phyloP scores from a whole-genome alignment of 305 asterid genomes.

The Fraxinus ornus region DNA sequence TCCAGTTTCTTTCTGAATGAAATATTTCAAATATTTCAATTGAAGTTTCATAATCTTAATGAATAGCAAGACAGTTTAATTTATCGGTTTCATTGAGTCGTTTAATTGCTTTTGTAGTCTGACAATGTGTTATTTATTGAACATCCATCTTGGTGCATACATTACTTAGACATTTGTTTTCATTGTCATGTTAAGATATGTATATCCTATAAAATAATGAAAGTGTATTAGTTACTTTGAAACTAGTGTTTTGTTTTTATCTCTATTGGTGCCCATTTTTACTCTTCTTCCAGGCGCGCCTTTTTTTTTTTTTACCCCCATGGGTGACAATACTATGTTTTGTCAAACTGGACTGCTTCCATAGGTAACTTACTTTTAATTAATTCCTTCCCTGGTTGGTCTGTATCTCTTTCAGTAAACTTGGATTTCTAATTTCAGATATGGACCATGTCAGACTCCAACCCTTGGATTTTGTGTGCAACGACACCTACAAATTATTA shows the following conservation, averaged over 20 bases:
- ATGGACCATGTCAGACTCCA: slow-evolving; percentile 96
- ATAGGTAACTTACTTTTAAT: slow-evolving; percentile 9
- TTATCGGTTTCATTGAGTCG: neutral
- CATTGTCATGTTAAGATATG: neutral
- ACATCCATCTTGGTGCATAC: neutral
- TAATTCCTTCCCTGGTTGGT: slow-evolving; percentile 4
- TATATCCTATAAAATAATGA: neutral
- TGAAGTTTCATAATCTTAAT: neutral
- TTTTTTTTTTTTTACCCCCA: neutral
- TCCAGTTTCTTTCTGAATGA: neutral
- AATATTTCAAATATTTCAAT: slow-evolving; percentile 1
- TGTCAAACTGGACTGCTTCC: neutral
- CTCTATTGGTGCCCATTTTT: neutral
- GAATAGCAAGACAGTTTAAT: neutral
- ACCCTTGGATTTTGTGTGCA: slow-evolving; percentile 91
- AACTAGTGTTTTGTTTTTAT: neutral
- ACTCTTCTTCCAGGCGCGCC: neutral
- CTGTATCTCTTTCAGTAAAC: slow-evolving; percentile 14
- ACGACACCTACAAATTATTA: slow-evolving; percentile 58
- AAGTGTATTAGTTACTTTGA: neutral
- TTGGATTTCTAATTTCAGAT: slow-evolving; percentile 49
- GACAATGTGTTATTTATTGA: neutral
- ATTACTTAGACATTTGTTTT: neutral
- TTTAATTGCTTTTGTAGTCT: slow-evolving; percentile 46
- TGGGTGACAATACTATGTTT: neutral